Evolutionary conservation across 2,329 filamentous ascomycete genomes (phyloP).

Genomic region (Sphaerulina populicola): DNA sequence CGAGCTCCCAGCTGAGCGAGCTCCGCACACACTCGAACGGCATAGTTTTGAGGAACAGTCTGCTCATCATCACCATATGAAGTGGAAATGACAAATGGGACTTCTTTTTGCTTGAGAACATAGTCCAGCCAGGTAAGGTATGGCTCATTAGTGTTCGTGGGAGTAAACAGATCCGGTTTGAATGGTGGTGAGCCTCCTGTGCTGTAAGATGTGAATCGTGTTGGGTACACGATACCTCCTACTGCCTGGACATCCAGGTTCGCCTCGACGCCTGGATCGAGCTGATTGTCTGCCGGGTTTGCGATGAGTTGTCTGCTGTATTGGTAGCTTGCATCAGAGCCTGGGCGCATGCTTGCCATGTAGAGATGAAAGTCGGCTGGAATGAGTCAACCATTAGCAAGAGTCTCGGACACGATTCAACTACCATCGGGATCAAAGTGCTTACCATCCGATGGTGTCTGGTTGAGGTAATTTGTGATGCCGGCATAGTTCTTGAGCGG

Average conservation of each 20-base stretch:
- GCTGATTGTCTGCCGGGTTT: constrained; percentile 48
- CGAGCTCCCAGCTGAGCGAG: constrained; percentile 57
- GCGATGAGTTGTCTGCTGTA: constrained; percentile 50
- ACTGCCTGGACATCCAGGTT: constrained; percentile 50
- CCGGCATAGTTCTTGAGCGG: constrained; percentile 31
- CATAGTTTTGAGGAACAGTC: constrained; percentile 52
- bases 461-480: constrained; percentile 40
- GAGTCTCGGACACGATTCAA: too few relatives aligned
- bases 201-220: constrained; percentile 51
- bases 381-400: too few relatives aligned
- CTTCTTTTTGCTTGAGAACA: constrained; percentile 46
- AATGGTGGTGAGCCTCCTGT: constrained; percentile 47
- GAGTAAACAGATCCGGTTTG: constrained; percentile 40
- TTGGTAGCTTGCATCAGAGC: constrained; percentile 14
- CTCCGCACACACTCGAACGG: constrained; percentile 52
- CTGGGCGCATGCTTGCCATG: constrained; percentile 11
- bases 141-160: constrained; percentile 54
- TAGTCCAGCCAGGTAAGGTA: constrained; percentile 56
- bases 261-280: constrained; percentile 46
- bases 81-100: constrained; percentile 55
- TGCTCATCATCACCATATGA: constrained; percentile 62
- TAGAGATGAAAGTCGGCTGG: constrained; percentile 14
- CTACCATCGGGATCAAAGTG: too few relatives aligned
- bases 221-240: constrained; percentile 31
- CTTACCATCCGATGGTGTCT: constrained; percentile 31